Base-by-base conservation (phyloP, 768 basidiomycete species). In the Boletus vinaceobasis region DNA sequence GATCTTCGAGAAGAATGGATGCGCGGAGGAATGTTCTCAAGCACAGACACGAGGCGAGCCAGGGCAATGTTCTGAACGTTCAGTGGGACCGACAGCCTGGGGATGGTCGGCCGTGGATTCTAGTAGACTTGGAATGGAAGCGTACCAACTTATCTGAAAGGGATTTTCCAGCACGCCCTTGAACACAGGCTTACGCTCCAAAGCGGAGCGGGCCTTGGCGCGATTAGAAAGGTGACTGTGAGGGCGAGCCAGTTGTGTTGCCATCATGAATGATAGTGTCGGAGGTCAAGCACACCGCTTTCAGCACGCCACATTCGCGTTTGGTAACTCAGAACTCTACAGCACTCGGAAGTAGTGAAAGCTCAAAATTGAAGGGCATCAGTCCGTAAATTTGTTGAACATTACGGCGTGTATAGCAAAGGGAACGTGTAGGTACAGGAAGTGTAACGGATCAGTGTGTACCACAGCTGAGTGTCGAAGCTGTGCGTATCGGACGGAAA, bases 81-180 rank as follows among this genome's bases (percentile, higher is more conserved):
- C 5, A 74, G 17, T 15, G 88, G 77, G 9, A 89, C 74, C 11
- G 73, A 74, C 1, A 87, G 88, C 88, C 88, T 89, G 57, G 31
- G 33, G 19, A 26, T 38, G 51, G 48, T 63, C 47, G 49, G 37
- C 38, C 10, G 35, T 10, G 23, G 10, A 14, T 17, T 44, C 13
- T 9, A 32, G 29, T 23, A 36, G 23, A 55, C 46, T 15, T 33
- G 29, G 57, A 61, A 57, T 48, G 43, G 53, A 56, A 55, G n/a
- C 64, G 4, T 63, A 90, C 90, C 90, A 93, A 65, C 71, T 67
- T 15, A 91, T 74, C 11, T 79, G 77, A 61, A 87, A 86, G 3
- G 90, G 90, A 55, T 81, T 91, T 48, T 85, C 84, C 23, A 93
- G 72, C 1, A 86, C 85, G 54, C 81, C 78, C 59, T 83, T 90